These are phyloP conservation scores for Calonectria honghensis DNA, from an alignment of 2,329 filamentous ascomycete genomes.

Conservation along the genomic window DNA sequence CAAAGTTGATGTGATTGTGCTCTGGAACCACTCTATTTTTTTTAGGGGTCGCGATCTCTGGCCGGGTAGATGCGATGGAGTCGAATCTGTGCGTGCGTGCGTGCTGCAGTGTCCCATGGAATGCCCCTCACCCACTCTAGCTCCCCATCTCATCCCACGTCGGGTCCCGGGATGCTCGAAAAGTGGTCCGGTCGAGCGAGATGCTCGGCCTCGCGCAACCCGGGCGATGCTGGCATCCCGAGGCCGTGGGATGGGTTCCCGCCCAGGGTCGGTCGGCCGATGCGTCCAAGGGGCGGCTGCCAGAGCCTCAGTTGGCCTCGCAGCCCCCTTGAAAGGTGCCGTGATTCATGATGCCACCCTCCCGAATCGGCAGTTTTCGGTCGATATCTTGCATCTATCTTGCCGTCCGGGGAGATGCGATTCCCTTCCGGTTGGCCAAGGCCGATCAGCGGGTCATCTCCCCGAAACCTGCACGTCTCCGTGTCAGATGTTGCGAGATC, in stretches of 20 bases:
- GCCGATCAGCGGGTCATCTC: constrained; percentile 36
- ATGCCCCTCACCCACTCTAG: constrained; percentile 4
- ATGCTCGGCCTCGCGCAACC: constrained; percentile 31
- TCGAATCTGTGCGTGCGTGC: constrained; percentile 28
- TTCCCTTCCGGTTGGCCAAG: constrained; percentile 21
- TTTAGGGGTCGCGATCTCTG: constrained; percentile 29
- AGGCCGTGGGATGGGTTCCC: constrained; percentile 39
- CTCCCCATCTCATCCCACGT: constrained; percentile 15
- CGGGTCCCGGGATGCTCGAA: background rate
- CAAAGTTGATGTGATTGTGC: constrained; percentile 1
- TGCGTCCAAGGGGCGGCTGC: constrained; percentile 39
- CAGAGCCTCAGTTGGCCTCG: constrained; percentile 40
- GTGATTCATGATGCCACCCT: constrained; percentile 47
- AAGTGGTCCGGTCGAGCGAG: constrained; percentile 26
- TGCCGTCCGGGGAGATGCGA: constrained; percentile 18
- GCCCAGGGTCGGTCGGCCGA: constrained; percentile 42
- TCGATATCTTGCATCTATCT: constrained; percentile 31
- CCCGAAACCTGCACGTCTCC: background rate
- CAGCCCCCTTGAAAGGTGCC: constrained; percentile 31
- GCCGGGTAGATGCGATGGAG: constrained; percentile 39
- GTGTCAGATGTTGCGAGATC: constrained; percentile 5
- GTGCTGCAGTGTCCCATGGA: constrained; percentile 31
- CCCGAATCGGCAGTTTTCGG: constrained; percentile 44
- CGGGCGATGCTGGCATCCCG: constrained; percentile 40
- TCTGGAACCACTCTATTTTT: constrained; percentile 13